Conservation (phyloP, 176 grass and related monocot species). For the Carex littledalei region DNA sequence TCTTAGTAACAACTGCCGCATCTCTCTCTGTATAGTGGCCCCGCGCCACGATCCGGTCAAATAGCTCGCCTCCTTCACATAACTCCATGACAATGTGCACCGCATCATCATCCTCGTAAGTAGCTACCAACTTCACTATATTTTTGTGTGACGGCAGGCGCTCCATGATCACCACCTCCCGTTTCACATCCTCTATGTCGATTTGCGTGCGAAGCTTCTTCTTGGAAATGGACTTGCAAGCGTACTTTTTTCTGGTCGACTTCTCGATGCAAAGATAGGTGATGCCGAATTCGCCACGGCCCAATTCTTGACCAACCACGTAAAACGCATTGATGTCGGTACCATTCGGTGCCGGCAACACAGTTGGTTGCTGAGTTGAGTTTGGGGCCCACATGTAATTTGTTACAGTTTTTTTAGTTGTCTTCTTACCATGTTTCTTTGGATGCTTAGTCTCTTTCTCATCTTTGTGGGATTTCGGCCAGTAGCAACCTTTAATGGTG, state of each 20-base stretch:
- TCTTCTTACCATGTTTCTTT: background rate
- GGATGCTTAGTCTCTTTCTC: background rate
- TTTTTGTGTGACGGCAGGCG: slow-evolving; percentile 69
- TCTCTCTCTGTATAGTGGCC: slow-evolving; percentile 90
- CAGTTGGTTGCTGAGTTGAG: background rate
- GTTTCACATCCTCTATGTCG: slow-evolving; percentile 85
- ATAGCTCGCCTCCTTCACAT: slow-evolving; percentile 94
- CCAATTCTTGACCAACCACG: slow-evolving; percentile 47
- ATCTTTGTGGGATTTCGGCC: background rate
- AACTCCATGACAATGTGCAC: slow-evolving; percentile 98
- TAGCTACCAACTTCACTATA: slow-evolving; percentile 73
- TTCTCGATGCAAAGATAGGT: slow-evolving; percentile 48
- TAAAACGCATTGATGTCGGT: slow-evolving; percentile 39
- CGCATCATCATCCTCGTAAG: slow-evolving; percentile 78
- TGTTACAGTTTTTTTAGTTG: background rate
- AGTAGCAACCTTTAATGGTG: background rate
- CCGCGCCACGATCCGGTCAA: slow-evolving; percentile 81
- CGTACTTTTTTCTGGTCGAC: slow-evolving; percentile 41
- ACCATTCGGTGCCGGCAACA: background rate
- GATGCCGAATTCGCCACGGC: slow-evolving; percentile 74
- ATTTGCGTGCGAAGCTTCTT: slow-evolving; percentile 38
- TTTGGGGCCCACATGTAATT: background rate
- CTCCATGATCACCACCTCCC: slow-evolving; percentile 97
- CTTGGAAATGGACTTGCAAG: slow-evolving; percentile 54
- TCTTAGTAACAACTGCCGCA: slow-evolving; percentile 67